Percentiles rank a stretch among this genome's conserved stretches.
phyloP scores from a whole-genome alignment of 148 eudicot species.

The Tetragonia tetragonoides region DNA sequence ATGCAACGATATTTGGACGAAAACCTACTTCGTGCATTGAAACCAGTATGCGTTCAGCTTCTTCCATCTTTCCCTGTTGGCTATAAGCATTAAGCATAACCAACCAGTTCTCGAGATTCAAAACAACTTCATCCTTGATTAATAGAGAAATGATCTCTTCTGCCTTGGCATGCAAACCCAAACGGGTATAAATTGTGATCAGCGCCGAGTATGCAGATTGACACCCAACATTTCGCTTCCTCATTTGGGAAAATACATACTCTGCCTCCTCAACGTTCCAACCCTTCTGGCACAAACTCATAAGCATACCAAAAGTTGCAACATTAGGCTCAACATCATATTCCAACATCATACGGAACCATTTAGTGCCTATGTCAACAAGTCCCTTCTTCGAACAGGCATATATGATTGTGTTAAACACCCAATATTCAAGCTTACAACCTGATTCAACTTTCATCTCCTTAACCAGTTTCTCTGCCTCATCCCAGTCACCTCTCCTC shows the following conservation, averaged over 20 bases:
- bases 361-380: conserved; percentile 56
- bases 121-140: conserved; percentile 49
- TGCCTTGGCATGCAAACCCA: conserved; percentile 67
- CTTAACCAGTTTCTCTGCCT: conserved; percentile 54
- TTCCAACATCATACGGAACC: conserved; percentile 80
- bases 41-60: conserved; percentile 54
- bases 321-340: conserved; percentile 68
- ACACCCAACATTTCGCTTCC: conserved; percentile 48
- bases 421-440: conserved; percentile 67
- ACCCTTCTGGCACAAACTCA: conserved; percentile 78
- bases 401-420: conserved; percentile 80
- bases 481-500: conserved; percentile 74
- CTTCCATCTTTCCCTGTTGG: conserved; percentile 77
- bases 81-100: conserved; percentile 83
- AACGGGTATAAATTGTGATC: conserved; percentile 85
- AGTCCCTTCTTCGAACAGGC: conserved; percentile 72
- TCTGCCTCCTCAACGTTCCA: conserved; percentile 74
- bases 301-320: conserved; percentile 93
- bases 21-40: conserved; percentile 65
- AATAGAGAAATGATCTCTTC: conserved; percentile 59
- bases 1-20: conserved; percentile 68
- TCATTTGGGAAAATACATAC: conserved; percentile 68
- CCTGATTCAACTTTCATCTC: conserved; percentile 60
- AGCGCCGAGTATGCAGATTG: conserved; percentile 85
- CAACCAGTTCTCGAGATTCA: conserved; percentile 81